Conservation (phyloP, 805 yeast species). For the Metschnikowia kofuensis region DNA sequence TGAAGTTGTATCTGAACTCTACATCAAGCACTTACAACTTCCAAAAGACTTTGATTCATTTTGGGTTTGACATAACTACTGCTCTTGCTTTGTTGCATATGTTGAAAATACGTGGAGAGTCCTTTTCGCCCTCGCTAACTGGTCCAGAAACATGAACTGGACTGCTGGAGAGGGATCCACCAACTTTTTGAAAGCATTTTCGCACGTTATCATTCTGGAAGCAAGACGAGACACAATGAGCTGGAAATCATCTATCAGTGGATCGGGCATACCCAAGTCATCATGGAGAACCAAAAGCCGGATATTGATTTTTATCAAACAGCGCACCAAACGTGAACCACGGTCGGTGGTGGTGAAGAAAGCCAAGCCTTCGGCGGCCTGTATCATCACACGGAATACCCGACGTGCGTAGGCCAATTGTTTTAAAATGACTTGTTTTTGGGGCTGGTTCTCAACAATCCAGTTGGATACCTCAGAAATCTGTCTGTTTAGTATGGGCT, state of each 20-base stretch:
- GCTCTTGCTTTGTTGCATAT: neutral
- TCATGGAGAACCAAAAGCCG: neutral
- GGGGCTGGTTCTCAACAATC: neutral
- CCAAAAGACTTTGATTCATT: too few relatives aligned
- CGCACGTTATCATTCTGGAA: neutral
- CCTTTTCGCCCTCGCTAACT: neutral
- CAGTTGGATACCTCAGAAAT: neutral
- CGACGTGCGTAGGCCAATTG: neutral
- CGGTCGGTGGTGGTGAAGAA: neutral
- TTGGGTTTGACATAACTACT: too few relatives aligned
- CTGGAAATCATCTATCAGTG: neutral
- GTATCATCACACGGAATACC: neutral
- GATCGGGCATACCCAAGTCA: neutral
- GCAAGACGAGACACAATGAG: neutral
- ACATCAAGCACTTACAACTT: too few relatives aligned
- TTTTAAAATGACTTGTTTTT: neutral
- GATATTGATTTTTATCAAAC: neutral
- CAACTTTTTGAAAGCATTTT: neutral
- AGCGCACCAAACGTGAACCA: neutral
- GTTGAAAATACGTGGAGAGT: neutral
- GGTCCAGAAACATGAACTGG: neutral
- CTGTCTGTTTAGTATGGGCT: neutral
- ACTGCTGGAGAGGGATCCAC: neutral
- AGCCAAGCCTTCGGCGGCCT: neutral
- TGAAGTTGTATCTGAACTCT: too few relatives aligned